These are phyloP conservation scores for Dothideomycetes sp. DNA, from an alignment of 2,329 filamentous ascomycete species.

Conservation along the genomic window DNA sequence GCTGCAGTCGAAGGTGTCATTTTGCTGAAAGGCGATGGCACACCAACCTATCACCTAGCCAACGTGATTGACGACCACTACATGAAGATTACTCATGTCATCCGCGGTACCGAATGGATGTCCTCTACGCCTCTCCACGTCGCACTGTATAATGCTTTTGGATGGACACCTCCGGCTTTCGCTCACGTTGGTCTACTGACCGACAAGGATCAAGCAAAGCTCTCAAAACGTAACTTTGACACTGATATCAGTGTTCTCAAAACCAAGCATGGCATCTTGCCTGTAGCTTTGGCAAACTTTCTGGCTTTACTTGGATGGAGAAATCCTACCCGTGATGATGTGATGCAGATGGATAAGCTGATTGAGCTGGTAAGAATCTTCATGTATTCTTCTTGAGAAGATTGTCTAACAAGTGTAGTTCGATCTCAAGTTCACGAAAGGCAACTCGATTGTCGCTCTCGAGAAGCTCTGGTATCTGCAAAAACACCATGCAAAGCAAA, in stretches of 20 bases:
- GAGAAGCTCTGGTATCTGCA: conserved; percentile 77
- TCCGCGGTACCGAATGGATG: conserved; percentile 94
- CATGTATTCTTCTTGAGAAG: too few relatives aligned
- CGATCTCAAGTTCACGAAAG: conserved; percentile 78
- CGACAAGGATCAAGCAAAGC: conserved; percentile 39
- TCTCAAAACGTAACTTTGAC: conserved; percentile 72
- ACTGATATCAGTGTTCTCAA: conserved; percentile 51
- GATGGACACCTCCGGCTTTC: conserved; percentile 39
- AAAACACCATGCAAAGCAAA: conserved; percentile 51
- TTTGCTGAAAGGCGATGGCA: conserved; percentile 81
- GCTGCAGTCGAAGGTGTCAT: conserved; percentile 54
- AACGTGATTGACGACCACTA: conserved; percentile 94
- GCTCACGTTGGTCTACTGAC: conserved; percentile 42
- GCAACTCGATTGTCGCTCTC: conserved; percentile 73
- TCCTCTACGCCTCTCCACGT: conserved; percentile 78
- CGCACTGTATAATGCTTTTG: conserved; percentile 43
- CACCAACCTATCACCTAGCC: conserved; percentile 92
- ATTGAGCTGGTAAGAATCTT: too few relatives aligned
- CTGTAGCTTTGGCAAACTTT: conserved; percentile 67
- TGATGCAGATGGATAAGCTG: conserved; percentile 63
- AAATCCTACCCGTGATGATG: conserved; percentile 56
- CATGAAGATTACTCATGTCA: conserved; percentile 94
- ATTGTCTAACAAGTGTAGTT: too few relatives aligned
- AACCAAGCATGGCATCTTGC: conserved; percentile 49
- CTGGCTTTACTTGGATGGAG: conserved; percentile 79